These are phyloP conservation scores for Blastomyces parvus DNA, from an alignment of 2,329 filamentous ascomycete genomes.

Conservation along the genomic window DNA sequence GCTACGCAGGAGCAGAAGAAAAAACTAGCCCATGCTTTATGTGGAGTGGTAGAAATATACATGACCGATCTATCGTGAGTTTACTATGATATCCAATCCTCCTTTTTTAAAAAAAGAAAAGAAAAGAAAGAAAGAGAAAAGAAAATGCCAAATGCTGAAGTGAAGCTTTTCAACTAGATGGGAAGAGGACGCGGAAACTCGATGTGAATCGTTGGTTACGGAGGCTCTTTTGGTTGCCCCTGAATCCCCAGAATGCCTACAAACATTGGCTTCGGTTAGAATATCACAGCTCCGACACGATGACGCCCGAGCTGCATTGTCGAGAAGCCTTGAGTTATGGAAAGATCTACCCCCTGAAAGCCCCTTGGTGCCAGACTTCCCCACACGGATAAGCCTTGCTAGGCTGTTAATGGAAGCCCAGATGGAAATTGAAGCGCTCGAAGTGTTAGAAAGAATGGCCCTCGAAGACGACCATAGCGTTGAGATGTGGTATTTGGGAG, in stretches of 20 bases:
- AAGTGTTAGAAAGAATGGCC: slow-evolving; percentile 74
- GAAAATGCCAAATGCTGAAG: slow-evolving; percentile 5
- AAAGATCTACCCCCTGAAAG: slow-evolving; percentile 63
- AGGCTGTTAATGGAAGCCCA: slow-evolving; percentile 83
- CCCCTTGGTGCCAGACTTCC: slow-evolving; percentile 69
- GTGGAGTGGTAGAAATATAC: slow-evolving; percentile 90
- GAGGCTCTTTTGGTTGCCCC: slow-evolving; percentile 82
- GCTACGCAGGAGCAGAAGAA: slow-evolving; percentile 60
- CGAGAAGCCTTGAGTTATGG: slow-evolving; percentile 74
- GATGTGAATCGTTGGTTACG: slow-evolving; percentile 80
- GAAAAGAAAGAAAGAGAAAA: no score
- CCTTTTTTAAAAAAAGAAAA: no score
- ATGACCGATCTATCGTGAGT: slow-evolving; percentile 90
- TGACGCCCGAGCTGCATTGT: slow-evolving; percentile 71
- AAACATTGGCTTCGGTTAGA: slow-evolving; percentile 86
- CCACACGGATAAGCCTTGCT: slow-evolving; percentile 71
- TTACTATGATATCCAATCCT: neutral
- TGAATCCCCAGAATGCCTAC: slow-evolving; percentile 75
- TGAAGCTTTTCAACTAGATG: slow-evolving; percentile 34
- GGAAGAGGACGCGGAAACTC: slow-evolving; percentile 81
- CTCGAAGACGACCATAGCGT: slow-evolving; percentile 88
- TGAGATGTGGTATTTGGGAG: slow-evolving; percentile 93
- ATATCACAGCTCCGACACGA: slow-evolving; percentile 74
- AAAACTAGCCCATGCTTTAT: slow-evolving; percentile 84
- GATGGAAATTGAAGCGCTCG: slow-evolving; percentile 73